These are phyloP conservation scores for Phalaenopsis aphrodite DNA, from an alignment of 106 monocot genomes.

Conservation along the genomic window DNA sequence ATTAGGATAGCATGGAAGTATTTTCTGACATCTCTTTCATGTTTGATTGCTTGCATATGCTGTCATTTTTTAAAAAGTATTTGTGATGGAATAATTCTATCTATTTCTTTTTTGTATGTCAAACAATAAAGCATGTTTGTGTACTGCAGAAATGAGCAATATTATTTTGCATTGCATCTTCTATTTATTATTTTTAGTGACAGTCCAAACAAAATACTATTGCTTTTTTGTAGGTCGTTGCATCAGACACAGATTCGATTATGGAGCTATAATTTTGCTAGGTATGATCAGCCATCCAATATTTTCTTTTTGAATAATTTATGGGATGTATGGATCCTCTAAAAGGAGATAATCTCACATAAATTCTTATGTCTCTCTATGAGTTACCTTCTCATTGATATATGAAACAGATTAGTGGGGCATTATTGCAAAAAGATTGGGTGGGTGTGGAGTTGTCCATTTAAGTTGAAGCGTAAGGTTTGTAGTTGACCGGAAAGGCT, in stretches of 20 bases:
- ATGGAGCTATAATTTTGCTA: conserved; percentile 83
- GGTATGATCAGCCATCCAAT: conserved; percentile 29
- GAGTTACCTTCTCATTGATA: too few species aligned
- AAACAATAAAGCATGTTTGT: background rate
- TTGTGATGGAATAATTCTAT: background rate
- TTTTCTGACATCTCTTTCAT: background rate
- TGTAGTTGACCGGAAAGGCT: too few species aligned
- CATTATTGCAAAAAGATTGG: too few species aligned
- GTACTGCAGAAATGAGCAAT: background rate
- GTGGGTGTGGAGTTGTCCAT: too few species aligned
- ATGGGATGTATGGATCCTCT: background rate
- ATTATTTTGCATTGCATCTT: background rate
- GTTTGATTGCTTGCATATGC: background rate
- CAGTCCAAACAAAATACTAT: background rate
- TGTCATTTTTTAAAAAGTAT: background rate
- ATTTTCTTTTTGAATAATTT: background rate
- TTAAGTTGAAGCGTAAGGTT: too few species aligned
- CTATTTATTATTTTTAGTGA: background rate
- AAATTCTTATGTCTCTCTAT: too few species aligned
- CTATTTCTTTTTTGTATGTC: background rate
- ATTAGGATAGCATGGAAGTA: background rate
- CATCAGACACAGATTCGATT: conserved; percentile 81
- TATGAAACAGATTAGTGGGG: too few species aligned
- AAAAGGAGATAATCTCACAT: background rate
- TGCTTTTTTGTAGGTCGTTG: conserved; percentile 67